Percentiles rank a stretch among this genome's conserved stretches.
These are phyloP conservation scores for Cocos nucifera DNA, from an alignment of 176 grass and related monocot genomes.

Conservation along the genomic window DNA sequence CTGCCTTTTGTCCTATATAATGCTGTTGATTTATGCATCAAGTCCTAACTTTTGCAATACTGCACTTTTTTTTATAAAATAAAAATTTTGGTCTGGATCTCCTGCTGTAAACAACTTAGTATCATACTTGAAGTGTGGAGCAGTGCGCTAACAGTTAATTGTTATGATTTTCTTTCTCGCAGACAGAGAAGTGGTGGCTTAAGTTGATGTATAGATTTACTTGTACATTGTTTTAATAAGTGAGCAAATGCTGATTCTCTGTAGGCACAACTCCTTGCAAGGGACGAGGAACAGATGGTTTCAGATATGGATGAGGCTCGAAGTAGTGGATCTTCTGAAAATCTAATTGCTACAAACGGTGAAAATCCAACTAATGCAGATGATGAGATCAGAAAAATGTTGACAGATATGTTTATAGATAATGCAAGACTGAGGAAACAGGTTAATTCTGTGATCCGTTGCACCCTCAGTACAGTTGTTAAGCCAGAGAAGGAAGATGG, in stretches of 20 bases:
- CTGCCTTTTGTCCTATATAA: too few relatives aligned
- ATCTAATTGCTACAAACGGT: slow-evolving; percentile 18
- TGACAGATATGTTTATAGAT: slow-evolving; percentile 79
- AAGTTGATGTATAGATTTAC: too few relatives aligned
- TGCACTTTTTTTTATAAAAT: too few relatives aligned
- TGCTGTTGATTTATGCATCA: too few relatives aligned
- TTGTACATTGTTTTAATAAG: neutral
- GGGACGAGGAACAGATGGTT: slow-evolving; percentile 41
- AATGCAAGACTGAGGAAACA: slow-evolving; percentile 70
- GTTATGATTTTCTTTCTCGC: too few relatives aligned
- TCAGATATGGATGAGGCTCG: slow-evolving; percentile 36
- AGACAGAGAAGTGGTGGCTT: too few relatives aligned
- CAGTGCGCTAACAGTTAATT: too few relatives aligned
- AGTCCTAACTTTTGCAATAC: too few relatives aligned
- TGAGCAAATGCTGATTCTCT: slow-evolving; percentile 5
- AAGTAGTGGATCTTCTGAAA: slow-evolving; percentile 35
- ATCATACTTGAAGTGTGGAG: too few relatives aligned
- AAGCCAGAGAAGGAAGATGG: slow-evolving; percentile 62
- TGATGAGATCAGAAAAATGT: slow-evolving; percentile 56
- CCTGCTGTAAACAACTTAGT: too few relatives aligned
- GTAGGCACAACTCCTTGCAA: slow-evolving; percentile 80
- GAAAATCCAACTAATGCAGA: slow-evolving; percentile 30
- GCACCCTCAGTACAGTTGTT: slow-evolving; percentile 34
- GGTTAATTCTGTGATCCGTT: slow-evolving; percentile 62
- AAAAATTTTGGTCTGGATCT: too few relatives aligned